Evolutionary conservation across 2,329 filamentous ascomycete species (phyloP), one percentile per base, ranked within the genome.

Genomic region (Monosporascus ibericus): DNA sequence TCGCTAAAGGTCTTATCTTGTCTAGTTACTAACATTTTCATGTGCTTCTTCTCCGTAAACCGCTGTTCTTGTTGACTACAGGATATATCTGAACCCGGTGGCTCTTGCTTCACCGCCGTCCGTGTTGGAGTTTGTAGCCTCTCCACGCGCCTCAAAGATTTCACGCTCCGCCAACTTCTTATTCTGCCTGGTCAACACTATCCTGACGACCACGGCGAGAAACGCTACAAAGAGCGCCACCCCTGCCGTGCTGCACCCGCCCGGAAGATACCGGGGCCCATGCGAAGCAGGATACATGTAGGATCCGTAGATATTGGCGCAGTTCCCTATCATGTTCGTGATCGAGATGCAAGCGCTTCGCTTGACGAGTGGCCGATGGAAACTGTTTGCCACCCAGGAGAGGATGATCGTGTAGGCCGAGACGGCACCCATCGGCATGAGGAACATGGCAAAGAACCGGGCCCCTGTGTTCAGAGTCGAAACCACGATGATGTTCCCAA

Each of bases 301-400:
- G 5, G 69, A 68, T 39, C 64, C 69, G 48, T 78, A 78, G 39
- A 77, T 75, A 48, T 69, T 74, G 0, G 74, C 73, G 8, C 68
- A 79, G 63, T 86, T 87, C 0, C 85, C 86, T 42, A 89, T 72
- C 58, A 86, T 69, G 61, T 87, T 87, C 47, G 85, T 70, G n/a
- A 88, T 75, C 8, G 85, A 81, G 49, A 89, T 85, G 4, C 78
- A 78, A 2, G 80, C 79, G 5, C 86, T 86, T 2, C 85, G 78
- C 47, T 86, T 82, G 2, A 84, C 85, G 2, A 86, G 67, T 1
- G 87, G 85, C 66, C 86, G 87, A 0, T 86, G 85, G 37, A 90
- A 78, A 8, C 87, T 85, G 56, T 88, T 87, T 3, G 82, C 81
- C 36, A 90, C 83, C 60, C 79, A 80, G 0, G 85, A 82, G 46